Percentiles rank a stretch among this genome's conserved stretches.
Conservation (phyloP, 2,329 filamentous ascomycete genomes). For the Chaetomium sp. region DNA sequence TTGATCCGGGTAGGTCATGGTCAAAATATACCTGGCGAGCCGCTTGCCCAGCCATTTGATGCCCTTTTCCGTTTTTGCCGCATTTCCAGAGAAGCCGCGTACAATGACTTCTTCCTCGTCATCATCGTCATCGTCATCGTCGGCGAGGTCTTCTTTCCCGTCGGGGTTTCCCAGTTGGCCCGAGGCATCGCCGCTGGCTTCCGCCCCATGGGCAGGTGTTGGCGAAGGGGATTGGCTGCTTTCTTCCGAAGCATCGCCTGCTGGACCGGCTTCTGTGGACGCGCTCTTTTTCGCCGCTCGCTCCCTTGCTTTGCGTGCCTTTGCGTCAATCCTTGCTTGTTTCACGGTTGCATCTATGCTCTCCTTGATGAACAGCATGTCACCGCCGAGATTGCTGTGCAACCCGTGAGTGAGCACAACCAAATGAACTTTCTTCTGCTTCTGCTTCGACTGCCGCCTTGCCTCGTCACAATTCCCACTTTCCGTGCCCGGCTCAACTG, state of each 20-base stretch:
- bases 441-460: conserved; percentile 40
- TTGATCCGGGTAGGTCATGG: conserved; percentile 91
- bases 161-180: conserved; percentile 29
- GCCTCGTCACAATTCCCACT: conserved; percentile 31
- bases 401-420: conserved; percentile 92
- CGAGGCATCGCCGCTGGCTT: conserved; percentile 37
- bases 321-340: conserved; percentile 71
- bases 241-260: conserved; percentile 25
- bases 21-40: conserved; percentile 85
- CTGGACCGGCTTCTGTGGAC: conserved; percentile 18
- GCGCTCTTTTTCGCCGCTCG: conserved; percentile 42
- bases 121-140: conserved; percentile 56
- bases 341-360: conserved; percentile 85
- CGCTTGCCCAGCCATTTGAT: conserved; percentile 97
- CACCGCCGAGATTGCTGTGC: conserved; percentile 91
- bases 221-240: conserved; percentile 30
- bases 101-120: conserved; percentile 84
- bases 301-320: conserved; percentile 58
- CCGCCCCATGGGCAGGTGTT: conserved; percentile 30
- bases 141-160: conserved; percentile 25
- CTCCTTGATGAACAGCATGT: conserved; percentile 97
- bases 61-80: conserved; percentile 85
- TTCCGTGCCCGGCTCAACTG: conserved; percentile 22
- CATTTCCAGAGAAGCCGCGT: conserved; percentile 85
- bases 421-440: conserved; percentile 80